Evolutionary conservation across 306 rosid species (phyloP), one percentile per base, ranked within the genome.

Genomic region (Prunus dulcis): DNA sequence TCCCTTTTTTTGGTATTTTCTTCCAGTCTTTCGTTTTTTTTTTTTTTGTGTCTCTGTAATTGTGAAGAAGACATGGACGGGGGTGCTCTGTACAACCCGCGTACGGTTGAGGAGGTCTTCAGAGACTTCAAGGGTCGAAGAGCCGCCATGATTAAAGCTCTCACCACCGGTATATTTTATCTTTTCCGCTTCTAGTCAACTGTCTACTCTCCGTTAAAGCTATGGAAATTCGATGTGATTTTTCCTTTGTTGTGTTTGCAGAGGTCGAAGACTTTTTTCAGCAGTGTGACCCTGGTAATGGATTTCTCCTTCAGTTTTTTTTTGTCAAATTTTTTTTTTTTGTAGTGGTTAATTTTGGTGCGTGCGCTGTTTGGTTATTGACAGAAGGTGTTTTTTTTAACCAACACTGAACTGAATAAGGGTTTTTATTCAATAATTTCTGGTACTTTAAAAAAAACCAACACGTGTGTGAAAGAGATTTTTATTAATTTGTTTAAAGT

Each of bases 261-360:
- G 92, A 86, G 43, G 86, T 81, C 47, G 69, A 84, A 38, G 85
- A 79, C 70, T 88, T 88, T 56, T 86, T 57, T 71, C 90, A 81
- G 80, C 89, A 88, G 86, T 90, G 95, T 69, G 87, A 88, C 76
- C 91, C 92, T 53, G 94, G 94, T 89, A 46, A 61, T 83, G 20
- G 55, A 80, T 76, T 15, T 70, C 72, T 25, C 41, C 41, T 1
- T 71, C 6, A 2, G 15, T 67, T 6, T 25, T 60, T 4, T 74
- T 41, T 61, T 32, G 43, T 38, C 9, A 38, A 32, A 12, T 22
- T 13, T 3, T 3, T 69, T 3, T 3, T 69, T 45, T 51, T 41
- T 63, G 12, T 5, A 4, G 30, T n/a, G 11, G 52, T 56, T 28
- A 19, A 11, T 52, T 57, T 64, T 15, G 18, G 1, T n/a, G 6